Evolutionary conservation across 2,329 filamentous ascomycete genomes (phyloP).

Genomic region (Gremmenia infestans): DNA sequence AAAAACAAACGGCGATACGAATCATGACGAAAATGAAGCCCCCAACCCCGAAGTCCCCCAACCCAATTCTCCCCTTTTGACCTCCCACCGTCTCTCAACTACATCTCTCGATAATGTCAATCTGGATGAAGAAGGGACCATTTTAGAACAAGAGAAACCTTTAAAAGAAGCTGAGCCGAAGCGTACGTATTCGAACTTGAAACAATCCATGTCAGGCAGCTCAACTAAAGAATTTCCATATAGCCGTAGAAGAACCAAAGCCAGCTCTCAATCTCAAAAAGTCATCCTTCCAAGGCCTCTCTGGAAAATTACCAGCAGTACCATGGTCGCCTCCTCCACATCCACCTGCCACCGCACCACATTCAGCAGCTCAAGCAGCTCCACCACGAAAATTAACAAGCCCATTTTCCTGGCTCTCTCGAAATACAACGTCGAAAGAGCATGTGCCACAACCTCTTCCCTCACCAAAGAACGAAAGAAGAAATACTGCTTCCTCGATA

Average conservation of each 20-base stretch:
- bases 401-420: slow-evolving; percentile 80
- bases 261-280: slow-evolving; percentile 29
- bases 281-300: slow-evolving; percentile 60
- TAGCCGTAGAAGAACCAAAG: slow-evolving; percentile 23
- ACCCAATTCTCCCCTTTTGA: slow-evolving; percentile 44
- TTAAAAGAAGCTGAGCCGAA: slow-evolving; percentile 9
- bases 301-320: slow-evolving; percentile 66
- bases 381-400: slow-evolving; percentile 71
- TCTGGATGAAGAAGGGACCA: slow-evolving; percentile 49
- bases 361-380: slow-evolving; percentile 26
- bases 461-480: slow-evolving; percentile 39
- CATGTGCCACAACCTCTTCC: slow-evolving; percentile 45
- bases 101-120: slow-evolving; percentile 60
- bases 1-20: slow-evolving; percentile 28
- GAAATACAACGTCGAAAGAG: slow-evolving; percentile 57
- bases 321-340: slow-evolving; percentile 58
- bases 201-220: not conserved
- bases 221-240: slow-evolving; percentile 18
- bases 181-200: slow-evolving; percentile 9
- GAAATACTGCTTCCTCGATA: slow-evolving; percentile 77
- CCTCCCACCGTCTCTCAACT: slow-evolving; percentile 48
- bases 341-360: slow-evolving; percentile 15
- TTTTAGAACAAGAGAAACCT: not conserved
- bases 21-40: slow-evolving; percentile 22
- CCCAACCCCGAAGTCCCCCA: slow-evolving; percentile 33